These are phyloP conservation scores for Lolium perenne DNA, from an alignment of 176 grass and related monocot species.

Conservation along the genomic window DNA sequence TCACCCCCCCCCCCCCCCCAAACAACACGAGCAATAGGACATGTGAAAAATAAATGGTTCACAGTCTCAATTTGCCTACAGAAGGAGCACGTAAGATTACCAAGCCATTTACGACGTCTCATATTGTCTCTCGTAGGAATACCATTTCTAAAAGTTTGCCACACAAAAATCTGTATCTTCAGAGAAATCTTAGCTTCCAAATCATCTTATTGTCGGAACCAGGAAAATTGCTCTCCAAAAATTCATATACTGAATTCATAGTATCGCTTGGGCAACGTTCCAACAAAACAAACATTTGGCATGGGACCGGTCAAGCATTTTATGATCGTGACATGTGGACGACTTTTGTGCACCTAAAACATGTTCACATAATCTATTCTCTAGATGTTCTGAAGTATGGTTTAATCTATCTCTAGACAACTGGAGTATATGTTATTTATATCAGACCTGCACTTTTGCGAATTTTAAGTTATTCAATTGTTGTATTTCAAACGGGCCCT, in stretches of 20 bases:
- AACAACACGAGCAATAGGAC: no score
- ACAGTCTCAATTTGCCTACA: no score
- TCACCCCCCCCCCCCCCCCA: no score
- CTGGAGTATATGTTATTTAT: not conserved
- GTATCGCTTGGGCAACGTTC: not conserved
- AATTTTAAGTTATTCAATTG: not conserved
- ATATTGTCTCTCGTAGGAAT: no score
- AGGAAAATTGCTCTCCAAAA: no score
- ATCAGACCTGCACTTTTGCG: not conserved
- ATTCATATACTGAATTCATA: not conserved
- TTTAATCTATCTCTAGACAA: not conserved
- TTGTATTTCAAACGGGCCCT: not conserved
- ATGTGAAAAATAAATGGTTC: no score
- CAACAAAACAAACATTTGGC: not conserved
- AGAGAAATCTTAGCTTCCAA: no score
- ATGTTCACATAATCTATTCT: not conserved
- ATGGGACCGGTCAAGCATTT: not conserved
- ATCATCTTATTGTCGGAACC: no score
- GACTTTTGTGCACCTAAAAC: not conserved
- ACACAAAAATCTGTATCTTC: no score
- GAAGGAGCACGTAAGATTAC: no score
- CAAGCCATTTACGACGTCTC: no score
- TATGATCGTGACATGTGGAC: not conserved
- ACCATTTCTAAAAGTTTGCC: no score
- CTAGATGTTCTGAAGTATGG: not conserved